Base-by-base conservation (phyloP, 352 stramenopile genomes). In the Pseudoperonospora humuli region DNA sequence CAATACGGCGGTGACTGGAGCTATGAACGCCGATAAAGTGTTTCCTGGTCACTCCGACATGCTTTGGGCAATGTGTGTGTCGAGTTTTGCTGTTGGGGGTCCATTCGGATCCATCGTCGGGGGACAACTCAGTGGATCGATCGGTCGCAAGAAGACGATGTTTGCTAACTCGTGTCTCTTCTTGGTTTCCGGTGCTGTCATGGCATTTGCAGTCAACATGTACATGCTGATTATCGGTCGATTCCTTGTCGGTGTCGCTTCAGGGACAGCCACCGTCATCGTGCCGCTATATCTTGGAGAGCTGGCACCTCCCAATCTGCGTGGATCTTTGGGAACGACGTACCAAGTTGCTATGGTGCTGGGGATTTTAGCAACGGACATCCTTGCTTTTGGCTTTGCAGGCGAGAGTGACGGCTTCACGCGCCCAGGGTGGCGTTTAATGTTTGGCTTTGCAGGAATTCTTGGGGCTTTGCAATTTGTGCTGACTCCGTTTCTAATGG, bases 281-380 rank as follows among this genome's bases (percentile, higher is more conserved):
- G 75, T 86, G 23, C 75, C 75, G 36, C 47, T 86, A 7, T 86
- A 86, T 46, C 53, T 86, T 1, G 75, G 75, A 10, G 75, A 86
- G 54, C 52, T 86, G 0, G 75, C 75, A 14, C 75, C 75, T 3
- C 71, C 75, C 4, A 84, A 83, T 45, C 46, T 86, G 4, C 71
- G 75, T 48, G 75, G 75, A 18, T 56, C 75, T 6, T 45, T 86
- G 18, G 75, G 71, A 21, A 84, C 75, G 0, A 73, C 64, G 9
- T 86, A 86, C 55, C 75, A 86, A 61, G 59, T 86, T 24, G 67
- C 57, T 13, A 73, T 86, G 55, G 75, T 86, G 0, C 37, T 67
- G 6, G 75, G 75, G 5, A 84, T 86, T 27, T 41, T 86, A 24
- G 46, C 26, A 0, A 67, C 62, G 5, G 51, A 61, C 15, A 31